phyloP scores from a whole-genome alignment of 305 asterid genomes.

The Fraxinus paxiana region DNA sequence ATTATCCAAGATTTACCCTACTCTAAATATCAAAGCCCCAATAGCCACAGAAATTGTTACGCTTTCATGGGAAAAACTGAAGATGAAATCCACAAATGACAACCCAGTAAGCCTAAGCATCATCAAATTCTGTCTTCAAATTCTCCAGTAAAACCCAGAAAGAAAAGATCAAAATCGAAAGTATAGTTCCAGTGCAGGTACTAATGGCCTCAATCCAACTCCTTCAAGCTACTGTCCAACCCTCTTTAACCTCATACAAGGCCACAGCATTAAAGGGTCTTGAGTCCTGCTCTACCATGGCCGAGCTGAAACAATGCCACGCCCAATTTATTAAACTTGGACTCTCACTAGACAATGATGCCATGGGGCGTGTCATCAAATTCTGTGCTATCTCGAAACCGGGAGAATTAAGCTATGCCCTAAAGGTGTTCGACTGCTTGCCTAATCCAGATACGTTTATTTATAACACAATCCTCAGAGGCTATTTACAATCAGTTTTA shows the following conservation, averaged over 20 bases:
- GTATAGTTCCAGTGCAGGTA: neutral
- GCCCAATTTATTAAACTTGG: constrained; percentile 66
- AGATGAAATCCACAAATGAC: neutral
- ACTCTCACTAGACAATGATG: constrained; percentile 53
- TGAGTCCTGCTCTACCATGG: constrained; percentile 59
- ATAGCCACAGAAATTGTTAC: neutral
- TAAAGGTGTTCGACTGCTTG: constrained; percentile 55
- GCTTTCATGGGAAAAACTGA: neutral
- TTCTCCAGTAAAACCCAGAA: neutral
- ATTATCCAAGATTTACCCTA: neutral
- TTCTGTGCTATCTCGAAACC: constrained; percentile 42
- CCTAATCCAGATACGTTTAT: constrained; percentile 68
- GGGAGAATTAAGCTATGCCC: constrained; percentile 58
- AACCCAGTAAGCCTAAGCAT: neutral
- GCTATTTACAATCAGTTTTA: constrained; percentile 35
- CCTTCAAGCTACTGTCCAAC: constrained; percentile 24
- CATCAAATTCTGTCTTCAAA: neutral
- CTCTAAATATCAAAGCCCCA: neutral
- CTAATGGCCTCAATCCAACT: constrained; percentile 22
- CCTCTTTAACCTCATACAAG: constrained; percentile 24
- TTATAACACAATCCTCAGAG: constrained; percentile 68
- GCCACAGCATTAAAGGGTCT: constrained; percentile 33
- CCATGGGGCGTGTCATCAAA: constrained; percentile 65
- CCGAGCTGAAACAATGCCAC: constrained; percentile 63
- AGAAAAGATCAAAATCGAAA: neutral